Percentiles rank a stretch among this genome's conserved stretches.
Conservation (phyloP, 768 basidiomycete genomes). For the Leccinum variicolor region DNA sequence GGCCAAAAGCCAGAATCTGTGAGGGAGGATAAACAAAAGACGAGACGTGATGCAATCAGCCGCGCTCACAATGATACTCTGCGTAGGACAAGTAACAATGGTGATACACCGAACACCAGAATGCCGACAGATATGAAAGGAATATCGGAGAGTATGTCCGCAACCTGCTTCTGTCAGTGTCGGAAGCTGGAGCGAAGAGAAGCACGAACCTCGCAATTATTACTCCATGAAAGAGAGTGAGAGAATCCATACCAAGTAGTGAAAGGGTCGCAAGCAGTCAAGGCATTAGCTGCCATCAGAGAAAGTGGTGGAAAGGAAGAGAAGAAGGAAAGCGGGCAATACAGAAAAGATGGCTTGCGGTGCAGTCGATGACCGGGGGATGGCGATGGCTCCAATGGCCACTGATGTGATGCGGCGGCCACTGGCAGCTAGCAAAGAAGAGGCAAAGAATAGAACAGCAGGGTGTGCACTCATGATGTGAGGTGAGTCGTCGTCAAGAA, state of each 20-base stretch:
- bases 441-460: not conserved
- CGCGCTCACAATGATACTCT: constrained; percentile 48
- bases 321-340: constrained; percentile 4
- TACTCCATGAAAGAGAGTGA: constrained; percentile 36
- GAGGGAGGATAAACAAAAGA: constrained; percentile 5
- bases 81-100: constrained; percentile 52
- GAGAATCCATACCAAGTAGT: constrained; percentile 22
- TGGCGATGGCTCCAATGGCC: not conserved
- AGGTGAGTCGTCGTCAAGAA: not conserved
- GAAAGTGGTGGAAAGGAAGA: constrained; percentile 15
- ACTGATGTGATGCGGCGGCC: constrained; percentile 8
- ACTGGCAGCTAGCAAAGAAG: not conserved
- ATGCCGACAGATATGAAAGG: constrained; percentile 66
- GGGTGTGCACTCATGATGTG: not conserved
- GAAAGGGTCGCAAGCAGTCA: constrained; percentile 8
- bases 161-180: constrained; percentile 39
- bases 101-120: constrained; percentile 58
- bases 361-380: constrained; percentile 3
- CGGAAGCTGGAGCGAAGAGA: not conserved
- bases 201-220: constrained; percentile 42
- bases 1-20: constrained; percentile 51
- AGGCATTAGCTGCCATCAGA: constrained; percentile 17
- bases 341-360: not conserved
- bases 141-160: constrained; percentile 57
- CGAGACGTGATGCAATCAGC: not conserved